Percentiles rank a stretch among this genome's conserved stretches.
Evolutionary conservation across 2,329 filamentous ascomycete species (phyloP).

Genomic region (Endoconidiophora laricicola): DNA sequence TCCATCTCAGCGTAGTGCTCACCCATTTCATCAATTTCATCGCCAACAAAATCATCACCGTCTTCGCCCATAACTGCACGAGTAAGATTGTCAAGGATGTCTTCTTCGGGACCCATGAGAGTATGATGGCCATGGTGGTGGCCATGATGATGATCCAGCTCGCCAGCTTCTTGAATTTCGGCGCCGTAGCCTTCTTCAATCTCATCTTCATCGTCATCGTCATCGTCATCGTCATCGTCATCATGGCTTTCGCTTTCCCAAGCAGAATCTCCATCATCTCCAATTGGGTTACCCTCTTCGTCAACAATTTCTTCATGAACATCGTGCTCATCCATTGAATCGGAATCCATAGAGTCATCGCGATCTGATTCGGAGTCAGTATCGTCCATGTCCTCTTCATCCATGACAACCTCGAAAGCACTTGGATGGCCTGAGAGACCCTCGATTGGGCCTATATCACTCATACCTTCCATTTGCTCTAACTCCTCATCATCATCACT

Average conservation of each 20-base stretch:
- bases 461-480: constrained; percentile 25
- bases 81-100: constrained; percentile 36
- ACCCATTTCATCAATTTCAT: constrained; percentile 33
- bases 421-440: constrained; percentile 46
- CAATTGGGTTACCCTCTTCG: constrained; percentile 41
- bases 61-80: constrained; percentile 32
- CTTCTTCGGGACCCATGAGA: constrained; percentile 25
- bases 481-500: constrained; percentile 73
- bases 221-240: constrained; percentile 37
- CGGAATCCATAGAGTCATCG: constrained; percentile 36
- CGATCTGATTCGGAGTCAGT: constrained; percentile 45
- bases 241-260: constrained; percentile 45
- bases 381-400: constrained; percentile 48
- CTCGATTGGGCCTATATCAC: constrained; percentile 75
- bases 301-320: constrained; percentile 40
- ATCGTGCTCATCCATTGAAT: constrained; percentile 29
- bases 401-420: constrained; percentile 64
- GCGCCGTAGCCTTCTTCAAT: constrained; percentile 35
- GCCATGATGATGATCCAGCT: constrained; percentile 6
- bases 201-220: constrained; percentile 36
- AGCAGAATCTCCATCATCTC: constrained; percentile 41
- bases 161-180: constrained; percentile 31
- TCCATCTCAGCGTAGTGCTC: constrained; percentile 31
- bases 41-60: constrained; percentile 36
- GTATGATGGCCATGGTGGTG: constrained; percentile 6